phyloP scores from a whole-genome alignment of 805 yeast species.

The Schwanniomyces vanrijiae region DNA sequence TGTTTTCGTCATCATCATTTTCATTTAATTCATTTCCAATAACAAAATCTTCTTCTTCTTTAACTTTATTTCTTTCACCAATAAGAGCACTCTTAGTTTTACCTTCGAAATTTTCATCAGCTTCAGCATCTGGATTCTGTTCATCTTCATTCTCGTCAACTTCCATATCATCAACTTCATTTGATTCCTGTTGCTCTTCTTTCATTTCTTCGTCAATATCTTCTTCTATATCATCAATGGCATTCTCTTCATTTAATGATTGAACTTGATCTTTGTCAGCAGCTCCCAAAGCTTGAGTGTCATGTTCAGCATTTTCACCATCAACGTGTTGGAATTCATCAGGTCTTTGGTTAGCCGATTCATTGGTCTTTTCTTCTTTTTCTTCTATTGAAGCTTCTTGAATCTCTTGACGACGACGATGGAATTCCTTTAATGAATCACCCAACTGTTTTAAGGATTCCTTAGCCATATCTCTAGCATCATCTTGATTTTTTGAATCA shows the following conservation, averaged over 20 bases:
- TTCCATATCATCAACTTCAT: constrained; percentile 26
- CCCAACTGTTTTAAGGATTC: constrained; percentile 88
- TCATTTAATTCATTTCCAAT: constrained; percentile 20
- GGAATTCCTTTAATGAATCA: constrained; percentile 87
- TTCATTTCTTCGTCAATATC: constrained; percentile 26
- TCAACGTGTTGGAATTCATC: constrained; percentile 86
- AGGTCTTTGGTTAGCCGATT: constrained; percentile 63
- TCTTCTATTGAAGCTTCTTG: constrained; percentile 55
- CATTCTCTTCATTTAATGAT: constrained; percentile 73
- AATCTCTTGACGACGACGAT: constrained; percentile 86
- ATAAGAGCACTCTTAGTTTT: constrained; percentile 49
- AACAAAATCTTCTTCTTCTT: constrained; percentile 27
- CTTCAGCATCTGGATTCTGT: constrained; percentile 22
- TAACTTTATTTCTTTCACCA: constrained; percentile 43
- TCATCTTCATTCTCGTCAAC: constrained; percentile 29
- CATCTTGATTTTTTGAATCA: constrained; percentile 42
- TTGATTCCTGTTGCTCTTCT: constrained; percentile 27
- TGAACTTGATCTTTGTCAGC: constrained; percentile 81
- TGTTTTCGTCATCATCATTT: constrained; percentile 17
- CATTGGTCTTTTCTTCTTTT: constrained; percentile 49
- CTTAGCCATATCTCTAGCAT: constrained; percentile 64
- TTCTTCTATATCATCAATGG: constrained; percentile 67
- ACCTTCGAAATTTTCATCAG: constrained; percentile 47
- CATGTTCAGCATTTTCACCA: constrained; percentile 72
- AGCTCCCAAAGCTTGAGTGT: constrained; percentile 91